Base-by-base conservation (phyloP, 2,329 filamentous ascomycete genomes). In the Gyromitra esculenta region DNA sequence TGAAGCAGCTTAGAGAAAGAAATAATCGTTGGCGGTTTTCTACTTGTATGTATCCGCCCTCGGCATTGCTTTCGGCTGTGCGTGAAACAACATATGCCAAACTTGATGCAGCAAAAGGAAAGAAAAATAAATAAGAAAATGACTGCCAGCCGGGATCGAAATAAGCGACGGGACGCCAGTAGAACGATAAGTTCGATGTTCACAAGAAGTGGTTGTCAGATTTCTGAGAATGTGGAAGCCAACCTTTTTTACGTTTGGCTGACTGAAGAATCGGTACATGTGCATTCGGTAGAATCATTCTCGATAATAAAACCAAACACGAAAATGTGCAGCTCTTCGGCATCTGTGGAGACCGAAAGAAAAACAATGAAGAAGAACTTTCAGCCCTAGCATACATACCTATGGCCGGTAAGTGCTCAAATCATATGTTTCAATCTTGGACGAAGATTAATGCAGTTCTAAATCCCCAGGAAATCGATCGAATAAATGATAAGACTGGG, bases 111-210 rank as follows among this genome's bases (percentile, higher is more conserved):
- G 21, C 39, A 59, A 43, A 37, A 43, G 50, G 21, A 18, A 57
- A 52, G 18, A 48, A 63, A 31, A 31, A 31, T 31, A 1, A 37
- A 50, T 35, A 48, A 25, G 25, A 43, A 25, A 45, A 5, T 8
- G 31, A 9, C 13, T 18, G 25, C 13, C 41, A 13, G 57, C 21
- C 35, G 0, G n/a, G 37, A 60, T 60, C 8, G 57, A 21, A 59
- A 31, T 21, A 56, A 31, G 18, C 18, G 7, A 9, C 5, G 6
- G n/a, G 41, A 37, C 15, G 3, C 4, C 25, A 8, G 2, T 4
- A 5, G 25, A 56, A 43, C 35, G 50, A 57, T 41, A 45, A 35
- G 64, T 59, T 57, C 65, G 65, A 68, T 68, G 39, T 48, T 21
- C 39, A 21, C 11, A 37, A 18, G 65, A 59, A 59, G 1, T 57